phyloP scores from a whole-genome alignment of 257 asterid species.

The Solanum pimpinellifolium region DNA sequence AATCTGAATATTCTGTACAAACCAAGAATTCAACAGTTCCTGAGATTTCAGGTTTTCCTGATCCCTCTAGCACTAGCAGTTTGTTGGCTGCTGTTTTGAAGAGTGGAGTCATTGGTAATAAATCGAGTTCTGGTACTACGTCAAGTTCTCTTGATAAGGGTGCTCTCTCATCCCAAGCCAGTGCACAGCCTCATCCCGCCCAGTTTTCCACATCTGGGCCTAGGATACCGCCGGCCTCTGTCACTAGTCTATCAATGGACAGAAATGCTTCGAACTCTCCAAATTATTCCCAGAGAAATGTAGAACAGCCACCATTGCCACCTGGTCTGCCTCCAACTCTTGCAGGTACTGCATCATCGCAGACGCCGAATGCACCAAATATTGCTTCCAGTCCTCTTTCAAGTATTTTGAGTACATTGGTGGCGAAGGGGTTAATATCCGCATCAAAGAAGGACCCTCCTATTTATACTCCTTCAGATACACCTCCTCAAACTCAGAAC shows the following conservation, averaged over 20 bases:
- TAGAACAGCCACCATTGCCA: conserved; percentile 21
- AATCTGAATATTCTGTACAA: conserved; percentile 9
- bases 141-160: conserved; percentile 20
- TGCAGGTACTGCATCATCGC: conserved; percentile 17
- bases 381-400: conserved; percentile 59
- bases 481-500: conserved; percentile 24
- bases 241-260: conserved; percentile 4
- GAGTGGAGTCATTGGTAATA: conserved; percentile 33
- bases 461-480: conserved; percentile 13
- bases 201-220: neutral
- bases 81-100: conserved; percentile 44
- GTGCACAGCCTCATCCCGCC: conserved; percentile 10
- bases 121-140: conserved; percentile 1
- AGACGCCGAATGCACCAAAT: conserved; percentile 19
- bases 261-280: conserved; percentile 9
- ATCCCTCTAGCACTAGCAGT: conserved; percentile 34
- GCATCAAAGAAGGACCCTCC: conserved; percentile 38
- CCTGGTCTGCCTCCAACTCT: conserved; percentile 19
- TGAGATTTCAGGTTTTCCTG: conserved; percentile 25
- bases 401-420: conserved; percentile 70
- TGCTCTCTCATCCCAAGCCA: conserved; percentile 12
- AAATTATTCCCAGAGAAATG: conserved; percentile 23
- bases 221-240: neutral
- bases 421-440: conserved; percentile 75
- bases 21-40: neutral